Evolutionary conservation across 495 filamentous ascomycete genomes (phyloP).

Genomic region (Hypoxylon fuscum): DNA sequence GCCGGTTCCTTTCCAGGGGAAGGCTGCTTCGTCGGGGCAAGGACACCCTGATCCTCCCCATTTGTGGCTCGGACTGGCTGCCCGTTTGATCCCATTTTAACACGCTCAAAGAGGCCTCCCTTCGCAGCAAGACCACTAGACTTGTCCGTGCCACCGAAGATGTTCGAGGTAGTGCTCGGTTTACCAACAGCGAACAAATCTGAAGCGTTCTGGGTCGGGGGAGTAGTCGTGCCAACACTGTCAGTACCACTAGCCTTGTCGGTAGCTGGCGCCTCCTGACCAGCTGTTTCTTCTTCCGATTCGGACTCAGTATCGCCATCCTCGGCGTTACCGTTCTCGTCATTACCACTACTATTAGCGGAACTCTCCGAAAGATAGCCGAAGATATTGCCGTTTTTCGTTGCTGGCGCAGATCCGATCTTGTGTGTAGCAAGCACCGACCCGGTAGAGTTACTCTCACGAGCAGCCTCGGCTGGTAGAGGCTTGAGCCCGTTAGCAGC

Average conservation of each 20-base stretch:
- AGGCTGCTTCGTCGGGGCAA: constrained; percentile 9
- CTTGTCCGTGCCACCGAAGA: constrained; percentile 68
- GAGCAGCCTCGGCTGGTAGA: constrained; percentile 7
- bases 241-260: constrained; percentile 44
- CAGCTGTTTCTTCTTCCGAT: constrained; percentile 55
- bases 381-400: constrained; percentile 63
- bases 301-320: constrained; percentile 57
- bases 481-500: constrained; percentile 28
- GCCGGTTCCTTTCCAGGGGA: constrained; percentile 15
- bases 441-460: neutral
- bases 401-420: constrained; percentile 24
- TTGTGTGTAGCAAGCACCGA: constrained; percentile 33
- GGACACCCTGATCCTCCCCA: constrained; percentile 51
- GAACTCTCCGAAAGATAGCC: constrained; percentile 67
- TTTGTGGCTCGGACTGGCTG: constrained; percentile 41
- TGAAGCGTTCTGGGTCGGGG: constrained; percentile 44
- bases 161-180: constrained; percentile 44
- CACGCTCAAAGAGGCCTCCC: constrained; percentile 59
- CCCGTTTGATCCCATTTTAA: constrained; percentile 47
- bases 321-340: constrained; percentile 57
- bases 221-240: constrained; percentile 46
- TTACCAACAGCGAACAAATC: constrained; percentile 36
- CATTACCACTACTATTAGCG: constrained; percentile 52
- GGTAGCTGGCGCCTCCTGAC: constrained; percentile 46
- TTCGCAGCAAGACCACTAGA: constrained; percentile 45